phyloP scores from a whole-genome alignment of 345 rosid species.

The Moricandia arvensis region DNA sequence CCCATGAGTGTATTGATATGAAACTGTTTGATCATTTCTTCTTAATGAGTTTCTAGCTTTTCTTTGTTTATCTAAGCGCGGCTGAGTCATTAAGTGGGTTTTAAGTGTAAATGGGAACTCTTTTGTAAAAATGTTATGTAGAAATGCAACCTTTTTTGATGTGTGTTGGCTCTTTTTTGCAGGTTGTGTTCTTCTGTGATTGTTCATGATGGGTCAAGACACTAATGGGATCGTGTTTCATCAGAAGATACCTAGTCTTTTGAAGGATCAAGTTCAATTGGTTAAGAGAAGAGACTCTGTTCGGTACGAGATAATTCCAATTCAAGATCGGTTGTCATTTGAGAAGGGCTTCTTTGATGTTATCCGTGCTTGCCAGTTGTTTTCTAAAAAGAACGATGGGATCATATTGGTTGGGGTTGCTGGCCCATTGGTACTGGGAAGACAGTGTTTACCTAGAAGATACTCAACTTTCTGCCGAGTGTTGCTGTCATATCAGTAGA shows the following conservation, averaged over 20 bases:
- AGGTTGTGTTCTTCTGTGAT: background rate
- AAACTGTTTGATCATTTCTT: too few relatives aligned
- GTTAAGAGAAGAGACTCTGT: slow-evolving; percentile 68
- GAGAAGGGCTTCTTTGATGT: slow-evolving; percentile 92
- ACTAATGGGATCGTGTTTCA: slow-evolving; percentile 53
- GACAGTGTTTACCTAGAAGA: slow-evolving; percentile 90
- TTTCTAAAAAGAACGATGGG: slow-evolving; percentile 84
- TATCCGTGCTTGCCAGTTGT: slow-evolving; percentile 85
- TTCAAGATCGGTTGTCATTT: slow-evolving; percentile 70
- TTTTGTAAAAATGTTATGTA: too few relatives aligned
- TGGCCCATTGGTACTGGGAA: slow-evolving; percentile 99
- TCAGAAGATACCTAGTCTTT: slow-evolving; percentile 59
- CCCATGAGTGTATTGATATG: background rate
- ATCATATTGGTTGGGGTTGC: slow-evolving; percentile 84
- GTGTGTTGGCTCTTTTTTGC: slow-evolving; percentile 9
- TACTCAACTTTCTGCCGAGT: slow-evolving; percentile 78
- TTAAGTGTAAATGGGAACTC: too few relatives aligned
- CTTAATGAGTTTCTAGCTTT: too few relatives aligned
- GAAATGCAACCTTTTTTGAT: background rate
- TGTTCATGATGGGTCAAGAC: slow-evolving; percentile 51
- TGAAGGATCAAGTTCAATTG: slow-evolving; percentile 81
- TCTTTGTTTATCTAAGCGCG: too few relatives aligned
- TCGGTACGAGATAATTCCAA: slow-evolving; percentile 69
- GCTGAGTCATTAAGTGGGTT: too few relatives aligned
- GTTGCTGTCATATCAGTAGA: slow-evolving; percentile 91